A percentile compares a stretch with the other conserved stretches of the same genome.
These are phyloP conservation scores for Urostyla sp. DNA, from an alignment of 73 alveolate species.

Conservation along the genomic window DNA sequence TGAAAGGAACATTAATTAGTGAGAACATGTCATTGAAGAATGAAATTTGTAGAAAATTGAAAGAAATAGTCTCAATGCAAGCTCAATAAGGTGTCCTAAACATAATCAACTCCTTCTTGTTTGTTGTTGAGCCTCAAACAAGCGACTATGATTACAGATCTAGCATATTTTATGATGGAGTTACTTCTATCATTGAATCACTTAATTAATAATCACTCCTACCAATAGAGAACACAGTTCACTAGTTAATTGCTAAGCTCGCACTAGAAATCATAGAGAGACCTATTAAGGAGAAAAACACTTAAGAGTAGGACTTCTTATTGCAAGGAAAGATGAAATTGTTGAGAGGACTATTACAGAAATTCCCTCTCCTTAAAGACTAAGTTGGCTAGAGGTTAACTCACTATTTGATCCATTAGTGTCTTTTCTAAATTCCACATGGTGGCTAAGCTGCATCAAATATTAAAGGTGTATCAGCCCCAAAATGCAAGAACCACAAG, in stretches of 20 bases:
- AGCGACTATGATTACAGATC: constrained; percentile 6
- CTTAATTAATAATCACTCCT: neutral
- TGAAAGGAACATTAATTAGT: neutral
- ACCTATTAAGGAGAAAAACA: constrained; percentile 54
- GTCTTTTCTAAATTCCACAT: constrained; percentile 75
- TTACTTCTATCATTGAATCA: neutral
- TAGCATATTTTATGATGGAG: constrained; percentile 28
- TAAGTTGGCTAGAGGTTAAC: constrained; percentile 20
- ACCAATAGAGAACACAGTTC: neutral
- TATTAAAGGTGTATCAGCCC: constrained; percentile 57
- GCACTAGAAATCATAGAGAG: constrained; percentile 12
- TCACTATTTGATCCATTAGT: constrained; percentile 28
- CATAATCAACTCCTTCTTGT: neutral
- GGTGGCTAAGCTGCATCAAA: constrained; percentile 42
- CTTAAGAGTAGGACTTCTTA: constrained; percentile 45
- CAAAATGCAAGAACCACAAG: constrained; percentile 67
- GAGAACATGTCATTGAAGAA: constrained; percentile 12
- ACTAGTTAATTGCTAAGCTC: neutral
- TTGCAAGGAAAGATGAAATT: constrained; percentile 61
- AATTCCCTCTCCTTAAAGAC: constrained; percentile 47
- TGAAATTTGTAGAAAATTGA: constrained; percentile 11
- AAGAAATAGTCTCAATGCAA: neutral
- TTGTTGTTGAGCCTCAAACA: constrained; percentile 10
- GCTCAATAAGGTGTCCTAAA: neutral
- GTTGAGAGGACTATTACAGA: constrained; percentile 28